Evolutionary conservation across 768 basidiomycete species (phyloP).

Genomic region (Cystobasidium onofrii): DNA sequence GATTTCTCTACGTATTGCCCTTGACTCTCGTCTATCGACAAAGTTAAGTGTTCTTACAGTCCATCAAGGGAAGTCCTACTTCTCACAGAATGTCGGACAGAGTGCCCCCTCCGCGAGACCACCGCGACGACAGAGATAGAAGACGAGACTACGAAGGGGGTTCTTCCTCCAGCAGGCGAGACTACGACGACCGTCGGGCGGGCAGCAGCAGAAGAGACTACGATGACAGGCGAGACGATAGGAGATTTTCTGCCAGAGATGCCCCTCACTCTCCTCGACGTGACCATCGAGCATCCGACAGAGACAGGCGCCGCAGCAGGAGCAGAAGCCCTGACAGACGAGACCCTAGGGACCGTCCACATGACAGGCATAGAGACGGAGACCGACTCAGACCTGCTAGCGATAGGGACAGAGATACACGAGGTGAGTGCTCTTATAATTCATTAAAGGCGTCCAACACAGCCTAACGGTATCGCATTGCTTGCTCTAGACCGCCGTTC

Average conservation of each 20-base stretch:
- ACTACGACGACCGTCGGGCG: neutral
- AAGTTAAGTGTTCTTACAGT: no score
- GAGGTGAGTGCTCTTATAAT: neutral
- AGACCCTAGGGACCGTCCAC: neutral
- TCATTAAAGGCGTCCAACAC: neutral
- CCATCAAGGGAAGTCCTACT: neutral
- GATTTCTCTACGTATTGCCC: no score
- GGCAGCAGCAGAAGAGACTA: conserved; percentile 11
- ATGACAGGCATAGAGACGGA: neutral
- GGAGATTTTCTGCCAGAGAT: neutral
- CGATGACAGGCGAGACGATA: conserved; percentile 2
- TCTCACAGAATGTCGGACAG: neutral
- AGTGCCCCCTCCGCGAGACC: neutral
- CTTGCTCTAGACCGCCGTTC: neutral
- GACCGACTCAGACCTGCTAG: neutral
- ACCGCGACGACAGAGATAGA: neutral
- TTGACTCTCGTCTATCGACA: no score
- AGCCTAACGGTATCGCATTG: neutral
- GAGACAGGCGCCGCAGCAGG: neutral
- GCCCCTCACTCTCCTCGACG: neutral
- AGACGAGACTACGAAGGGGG: neutral
- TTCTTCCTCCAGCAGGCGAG: neutral
- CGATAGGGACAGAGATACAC: neutral
- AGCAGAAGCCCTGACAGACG: neutral
- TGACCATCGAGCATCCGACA: neutral